Evolutionary conservation across 106 monocot genomes (phyloP).

Genomic region (Vanilla planifolia): DNA sequence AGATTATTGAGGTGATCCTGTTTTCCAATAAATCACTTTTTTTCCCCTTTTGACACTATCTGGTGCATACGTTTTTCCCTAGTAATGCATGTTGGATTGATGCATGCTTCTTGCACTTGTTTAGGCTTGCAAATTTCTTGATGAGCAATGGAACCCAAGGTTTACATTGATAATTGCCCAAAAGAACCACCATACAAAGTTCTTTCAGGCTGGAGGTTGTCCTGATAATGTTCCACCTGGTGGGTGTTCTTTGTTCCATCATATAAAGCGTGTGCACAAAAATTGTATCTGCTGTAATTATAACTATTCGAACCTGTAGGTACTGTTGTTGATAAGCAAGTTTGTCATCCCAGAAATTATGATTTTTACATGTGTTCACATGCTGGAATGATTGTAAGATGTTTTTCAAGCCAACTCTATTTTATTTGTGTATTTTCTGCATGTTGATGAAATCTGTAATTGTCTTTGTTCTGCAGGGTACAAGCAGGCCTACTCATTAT

Average conservation of each 20-base stretch:
- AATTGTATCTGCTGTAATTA: not conserved
- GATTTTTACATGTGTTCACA: constrained; percentile 98
- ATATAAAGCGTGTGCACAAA: not conserved
- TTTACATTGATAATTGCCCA: constrained; percentile 85
- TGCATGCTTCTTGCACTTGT: not conserved
- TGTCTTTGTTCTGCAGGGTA: constrained; percentile 40
- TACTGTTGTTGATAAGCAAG: constrained; percentile 79
- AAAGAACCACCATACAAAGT: constrained; percentile 95
- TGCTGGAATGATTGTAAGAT: constrained; percentile 91
- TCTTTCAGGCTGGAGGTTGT: constrained; percentile 50
- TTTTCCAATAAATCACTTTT: not conserved
- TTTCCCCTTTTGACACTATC: too few species aligned
- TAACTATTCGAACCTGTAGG: constrained; percentile 29
- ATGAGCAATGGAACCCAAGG: constrained; percentile 71
- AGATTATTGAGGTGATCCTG: constrained; percentile 78
- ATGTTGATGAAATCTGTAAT: not conserved
- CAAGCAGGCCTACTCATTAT: constrained; percentile 87
- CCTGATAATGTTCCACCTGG: constrained; percentile 94
- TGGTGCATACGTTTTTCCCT: too few species aligned
- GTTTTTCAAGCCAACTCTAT: too few species aligned
- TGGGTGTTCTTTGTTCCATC: constrained; percentile 4
- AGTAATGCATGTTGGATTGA: not conserved
- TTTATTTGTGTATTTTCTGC: not conserved
- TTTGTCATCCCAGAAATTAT: constrained; percentile 89
- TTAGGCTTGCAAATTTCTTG: constrained; percentile 87